Conservation (phyloP, 805 yeast genomes). For the Danielia reshetovae region DNA sequence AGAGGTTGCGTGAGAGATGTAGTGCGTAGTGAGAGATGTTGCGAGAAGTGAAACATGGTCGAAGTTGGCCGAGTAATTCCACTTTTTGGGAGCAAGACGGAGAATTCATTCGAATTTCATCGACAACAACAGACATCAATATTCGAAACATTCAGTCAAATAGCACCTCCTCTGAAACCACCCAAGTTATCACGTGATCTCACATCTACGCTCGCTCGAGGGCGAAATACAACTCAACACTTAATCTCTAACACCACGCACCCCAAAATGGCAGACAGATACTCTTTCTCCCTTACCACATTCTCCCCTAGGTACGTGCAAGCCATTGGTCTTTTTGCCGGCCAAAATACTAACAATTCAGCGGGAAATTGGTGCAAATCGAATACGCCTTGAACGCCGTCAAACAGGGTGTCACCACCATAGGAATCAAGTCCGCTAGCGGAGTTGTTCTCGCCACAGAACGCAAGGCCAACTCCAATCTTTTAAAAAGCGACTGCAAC, state of each 20-base stretch:
- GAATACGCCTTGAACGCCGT: slow-evolving; percentile 97
- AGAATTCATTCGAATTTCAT: no score
- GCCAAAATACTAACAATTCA: slow-evolving; percentile 29
- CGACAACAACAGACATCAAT: no score
- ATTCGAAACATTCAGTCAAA: no score
- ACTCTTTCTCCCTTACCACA: slow-evolving; percentile 94
- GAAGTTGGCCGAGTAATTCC: no score
- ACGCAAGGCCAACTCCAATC: slow-evolving; percentile 76
- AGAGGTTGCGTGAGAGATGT: no score
- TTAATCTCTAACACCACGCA: no score
- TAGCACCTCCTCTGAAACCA: no score
- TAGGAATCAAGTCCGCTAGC: slow-evolving; percentile 90
- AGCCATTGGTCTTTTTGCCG: background rate
- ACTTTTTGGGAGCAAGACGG: no score
- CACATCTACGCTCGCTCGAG: slow-evolving; percentile 1
- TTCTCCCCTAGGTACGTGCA: slow-evolving; percentile 86
- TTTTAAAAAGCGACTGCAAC: slow-evolving; percentile 69
- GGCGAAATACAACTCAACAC: slow-evolving; percentile 5
- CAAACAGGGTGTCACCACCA: slow-evolving; percentile 94
- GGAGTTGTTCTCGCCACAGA: slow-evolving; percentile 98
- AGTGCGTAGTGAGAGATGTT: no score
- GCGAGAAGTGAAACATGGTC: no score
- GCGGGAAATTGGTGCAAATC: slow-evolving; percentile 96
- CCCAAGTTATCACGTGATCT: no score
- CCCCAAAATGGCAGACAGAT: slow-evolving; percentile 91